Percentiles rank a stretch among this genome's conserved stretches.
Conservation (phyloP, 2,329 filamentous ascomycete genomes). For the Botryotinia globosa region DNA sequence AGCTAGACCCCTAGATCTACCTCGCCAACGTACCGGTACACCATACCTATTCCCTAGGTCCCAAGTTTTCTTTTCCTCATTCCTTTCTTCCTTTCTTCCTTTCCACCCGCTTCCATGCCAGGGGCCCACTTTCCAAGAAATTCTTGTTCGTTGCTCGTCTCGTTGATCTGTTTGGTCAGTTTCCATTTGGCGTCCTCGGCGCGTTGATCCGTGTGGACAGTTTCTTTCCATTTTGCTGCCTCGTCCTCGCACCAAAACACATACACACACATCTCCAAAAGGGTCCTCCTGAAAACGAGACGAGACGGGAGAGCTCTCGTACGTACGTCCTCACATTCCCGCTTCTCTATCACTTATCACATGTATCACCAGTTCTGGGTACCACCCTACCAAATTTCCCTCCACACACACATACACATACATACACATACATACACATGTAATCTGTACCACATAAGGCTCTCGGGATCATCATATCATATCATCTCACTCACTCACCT, state of each 20-base stretch:
- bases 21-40: not conserved
- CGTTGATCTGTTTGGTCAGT: too few relatives aligned
- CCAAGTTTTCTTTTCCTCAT: not conserved
- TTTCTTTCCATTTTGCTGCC: too few relatives aligned
- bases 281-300: not conserved
- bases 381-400: not conserved
- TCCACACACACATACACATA: not conserved
- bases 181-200: not conserved
- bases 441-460: too few relatives aligned
- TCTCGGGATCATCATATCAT: not conserved
- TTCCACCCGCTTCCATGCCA: not conserved
- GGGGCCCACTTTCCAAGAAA: not conserved
- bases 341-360: not conserved
- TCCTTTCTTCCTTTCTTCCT: not conserved
- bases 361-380: too few relatives aligned
- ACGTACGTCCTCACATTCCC: not conserved
- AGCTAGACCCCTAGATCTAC: not conserved
- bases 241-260: not conserved
- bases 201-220: too few relatives aligned
- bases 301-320: not conserved
- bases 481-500: too few relatives aligned
- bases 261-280: not conserved
- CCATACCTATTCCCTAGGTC: not conserved
- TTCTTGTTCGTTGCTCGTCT: too few relatives aligned
- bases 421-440: not conserved